Percentiles rank a stretch among this genome's conserved stretches.
phyloP scores from a whole-genome alignment of 2,329 filamentous ascomycete genomes.

The Alternaria brassicae region DNA sequence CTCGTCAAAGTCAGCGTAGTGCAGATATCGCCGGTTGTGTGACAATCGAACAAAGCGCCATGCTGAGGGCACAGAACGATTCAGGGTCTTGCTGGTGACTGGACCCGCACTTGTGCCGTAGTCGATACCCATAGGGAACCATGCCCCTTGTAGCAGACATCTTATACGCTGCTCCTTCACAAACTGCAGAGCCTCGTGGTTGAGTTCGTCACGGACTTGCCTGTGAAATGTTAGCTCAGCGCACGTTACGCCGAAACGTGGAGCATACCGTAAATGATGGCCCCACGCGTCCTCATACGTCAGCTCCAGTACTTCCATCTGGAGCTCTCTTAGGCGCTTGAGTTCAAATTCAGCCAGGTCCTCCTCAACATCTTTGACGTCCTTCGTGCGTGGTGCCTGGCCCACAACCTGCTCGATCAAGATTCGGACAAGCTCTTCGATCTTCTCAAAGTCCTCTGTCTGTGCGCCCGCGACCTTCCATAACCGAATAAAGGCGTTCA shows the following conservation, averaged over 20 bases:
- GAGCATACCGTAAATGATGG: conserved; percentile 71
- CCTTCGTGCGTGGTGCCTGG: conserved; percentile 78
- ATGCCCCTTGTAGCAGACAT: conserved; percentile 85
- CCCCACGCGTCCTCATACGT: conserved; percentile 97
- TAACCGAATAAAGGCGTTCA: conserved; percentile 87
- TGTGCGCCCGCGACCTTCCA: conserved; percentile 92
- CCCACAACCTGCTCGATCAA: conserved; percentile 90
- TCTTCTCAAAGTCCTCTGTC: conserved; percentile 88
- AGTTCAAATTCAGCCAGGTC: conserved; percentile 87
- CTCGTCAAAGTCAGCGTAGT: conserved; percentile 83
- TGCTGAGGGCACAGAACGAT: conserved; percentile 57
- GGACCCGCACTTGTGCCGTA: conserved; percentile 58
- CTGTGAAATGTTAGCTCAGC: conserved; percentile 43
- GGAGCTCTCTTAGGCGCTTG: conserved; percentile 76
- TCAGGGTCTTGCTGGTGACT: conserved; percentile 53
- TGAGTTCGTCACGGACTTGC: conserved; percentile 89
- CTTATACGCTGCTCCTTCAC: conserved; percentile 96
- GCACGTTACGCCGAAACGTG: not conserved
- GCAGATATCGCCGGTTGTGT: conserved; percentile 87
- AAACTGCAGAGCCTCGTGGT: conserved; percentile 91
- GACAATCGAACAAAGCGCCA: conserved; percentile 90
- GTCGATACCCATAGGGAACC: conserved; percentile 72
- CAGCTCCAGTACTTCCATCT: conserved; percentile 91
- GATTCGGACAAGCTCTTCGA: conserved; percentile 88
- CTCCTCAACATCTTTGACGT: conserved; percentile 86